Base-by-base conservation (phyloP, 2,329 filamentous ascomycete genomes). In the Fusarium equiseti region DNA sequence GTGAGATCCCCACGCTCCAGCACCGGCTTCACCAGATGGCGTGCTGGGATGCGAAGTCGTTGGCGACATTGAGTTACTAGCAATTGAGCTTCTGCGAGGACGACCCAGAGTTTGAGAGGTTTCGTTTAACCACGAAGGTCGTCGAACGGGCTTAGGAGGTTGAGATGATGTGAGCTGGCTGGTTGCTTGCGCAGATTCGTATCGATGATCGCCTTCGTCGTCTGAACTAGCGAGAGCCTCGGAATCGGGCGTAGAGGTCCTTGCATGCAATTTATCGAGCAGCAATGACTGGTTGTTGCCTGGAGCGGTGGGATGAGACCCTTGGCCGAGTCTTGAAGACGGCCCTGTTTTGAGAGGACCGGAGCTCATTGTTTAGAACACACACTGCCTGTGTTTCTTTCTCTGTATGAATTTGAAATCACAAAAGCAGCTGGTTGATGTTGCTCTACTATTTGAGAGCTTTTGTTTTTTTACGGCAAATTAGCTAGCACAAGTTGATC, bases 161-260 rank as follows among this genome's bases (percentile, higher is more conserved):
- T 83, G 87, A 59, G 79, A 59, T 43, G 79, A 59, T 46, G 65
- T 29, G 29, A 69, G 50, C n/a, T 70, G 69, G 27, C 65, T 77
- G 64, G 78, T 78, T 75, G 81, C 82, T 74, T 85, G 85, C 69
- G 81, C 81, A 75, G 77, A 80, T 61, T 87, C 88, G 72, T 88
- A 85, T 72, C 88, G 86, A 77, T 89, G 86, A 66, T 97, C 92
- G 61, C 85, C 87, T 80, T 99, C 96, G 79, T 98, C 96, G 79
- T 98, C 96, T 15, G 95, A 98, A 72, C 95, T 98, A 55, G 92
- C 94, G 64, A 98, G 84, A 54, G 93, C 95, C 79, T 98, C 95
- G 6, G 95, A 98, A 78, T 98, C 96, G 24, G 95, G 95, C 2
- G 95, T 98, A 10, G 94, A 94, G 57, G 92, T 92, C 74, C 95